Conservation (phyloP, 1,284 basidiomycete species). For the Rhodotorula sp. region DNA sequence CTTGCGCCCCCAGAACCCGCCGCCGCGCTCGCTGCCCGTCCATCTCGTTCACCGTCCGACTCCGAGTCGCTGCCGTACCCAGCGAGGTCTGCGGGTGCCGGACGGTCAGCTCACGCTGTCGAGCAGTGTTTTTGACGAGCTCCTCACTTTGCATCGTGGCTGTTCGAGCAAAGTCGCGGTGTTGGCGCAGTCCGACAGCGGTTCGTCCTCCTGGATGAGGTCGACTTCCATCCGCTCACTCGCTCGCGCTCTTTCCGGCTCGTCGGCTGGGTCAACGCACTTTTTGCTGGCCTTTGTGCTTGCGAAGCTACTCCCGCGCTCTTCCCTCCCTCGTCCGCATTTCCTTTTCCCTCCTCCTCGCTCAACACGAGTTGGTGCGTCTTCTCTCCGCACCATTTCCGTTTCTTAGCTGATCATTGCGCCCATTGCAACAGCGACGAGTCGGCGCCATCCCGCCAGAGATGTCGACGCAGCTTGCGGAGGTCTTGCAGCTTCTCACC, state of each 20-base stretch:
- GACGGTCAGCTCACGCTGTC: not conserved
- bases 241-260: too few relatives aligned
- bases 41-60: not conserved
- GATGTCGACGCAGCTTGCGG: not conserved
- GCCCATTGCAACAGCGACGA: too few relatives aligned
- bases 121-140: fast-evolving
- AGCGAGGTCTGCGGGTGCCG: not conserved
- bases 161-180: not conserved
- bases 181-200: not conserved
- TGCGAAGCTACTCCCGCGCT: too few relatives aligned
- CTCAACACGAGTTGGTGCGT: too few relatives aligned
- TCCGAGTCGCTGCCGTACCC: conserved; percentile 11
- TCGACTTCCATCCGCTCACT: too few relatives aligned
- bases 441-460: not conserved
- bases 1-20: not conserved
- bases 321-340: too few relatives aligned
- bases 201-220: not conserved
- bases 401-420: too few relatives aligned
- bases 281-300: too few relatives aligned
- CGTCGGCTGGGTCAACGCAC: too few relatives aligned
- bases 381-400: too few relatives aligned
- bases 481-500: not conserved
- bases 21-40: not conserved
- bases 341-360: too few relatives aligned
- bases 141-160: not conserved